Evolutionary conservation across 805 yeast genomes (phyloP).

Genomic region (Isabelozyma pseudorhagii): DNA sequence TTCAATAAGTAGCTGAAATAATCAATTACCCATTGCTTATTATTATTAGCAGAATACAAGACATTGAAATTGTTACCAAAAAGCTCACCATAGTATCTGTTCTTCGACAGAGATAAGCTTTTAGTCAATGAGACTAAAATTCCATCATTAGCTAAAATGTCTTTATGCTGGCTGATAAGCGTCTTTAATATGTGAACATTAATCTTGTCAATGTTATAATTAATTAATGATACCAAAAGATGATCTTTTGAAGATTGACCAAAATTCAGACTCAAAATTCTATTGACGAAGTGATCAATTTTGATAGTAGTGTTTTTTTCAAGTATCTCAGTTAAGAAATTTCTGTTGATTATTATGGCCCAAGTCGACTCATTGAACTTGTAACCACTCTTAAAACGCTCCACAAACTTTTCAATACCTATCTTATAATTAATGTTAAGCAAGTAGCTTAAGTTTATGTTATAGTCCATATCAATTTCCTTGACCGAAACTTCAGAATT

Average conservation of each 20-base stretch:
- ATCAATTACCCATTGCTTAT: constrained; percentile 15
- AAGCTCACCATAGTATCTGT: constrained; percentile 15
- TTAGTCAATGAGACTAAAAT: not conserved
- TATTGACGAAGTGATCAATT: constrained; percentile 14
- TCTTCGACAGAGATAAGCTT: constrained; percentile 9
- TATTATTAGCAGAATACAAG: constrained; percentile 7
- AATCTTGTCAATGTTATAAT: constrained; percentile 21
- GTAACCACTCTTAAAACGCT: constrained; percentile 25
- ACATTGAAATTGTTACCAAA: constrained; percentile 7
- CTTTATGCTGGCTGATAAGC: constrained; percentile 4
- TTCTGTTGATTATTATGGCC: constrained; percentile 24
- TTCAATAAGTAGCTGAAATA: constrained; percentile 10
- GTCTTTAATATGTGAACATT: constrained; percentile 18
- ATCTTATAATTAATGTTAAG: constrained; percentile 22
- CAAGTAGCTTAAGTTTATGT: constrained; percentile 22
- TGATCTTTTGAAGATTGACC: constrained; percentile 3
- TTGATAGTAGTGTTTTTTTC: constrained; percentile 13
- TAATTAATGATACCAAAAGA: constrained; percentile 13
- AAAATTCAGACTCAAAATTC: constrained; percentile 19
- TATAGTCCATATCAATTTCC: constrained; percentile 7
- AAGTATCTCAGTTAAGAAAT: constrained; percentile 19
- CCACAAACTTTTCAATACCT: constrained; percentile 25
- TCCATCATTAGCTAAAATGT: not conserved
- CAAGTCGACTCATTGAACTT: constrained; percentile 30
- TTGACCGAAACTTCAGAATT: constrained; percentile 1